Base-by-base conservation (phyloP, 148 eudicot genomes). In the Spergularia marina region DNA sequence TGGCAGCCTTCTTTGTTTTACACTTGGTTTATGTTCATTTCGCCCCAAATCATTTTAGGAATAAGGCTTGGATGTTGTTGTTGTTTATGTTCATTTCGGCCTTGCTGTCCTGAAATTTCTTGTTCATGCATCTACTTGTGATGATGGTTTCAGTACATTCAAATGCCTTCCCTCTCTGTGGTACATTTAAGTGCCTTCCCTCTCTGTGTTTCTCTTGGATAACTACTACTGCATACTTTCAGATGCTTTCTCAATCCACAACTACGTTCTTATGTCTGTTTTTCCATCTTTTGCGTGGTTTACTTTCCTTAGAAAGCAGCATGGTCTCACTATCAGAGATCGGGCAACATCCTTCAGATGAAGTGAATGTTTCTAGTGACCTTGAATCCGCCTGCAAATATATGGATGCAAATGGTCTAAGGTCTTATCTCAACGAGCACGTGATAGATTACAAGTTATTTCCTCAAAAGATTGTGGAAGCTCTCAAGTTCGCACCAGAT, bases 401-500 rank as follows among this genome's bases (percentile, higher is more conserved):
- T 18, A 78, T 78, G 81, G 67, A 78, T 47, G 77, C 71, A 56
- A 49, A 72, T 15, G 44, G 67, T 25, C 13, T 78, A 60, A 64
- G 72, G 36, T 64, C 65, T n/a, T 78, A 78, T 73, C 47, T 78
- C 15, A 39, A 49, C 4, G 21, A 65, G 12, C 77, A 78, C 54
- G 68, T 41, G 72, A 78, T 40, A 39, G 58, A 66, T 63, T 73
- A 68, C 53, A 58, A 44, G 13, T 17, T 73, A 21, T 65, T 47
- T 11, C 72, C 53, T 12, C 57, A 66, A 12, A 65, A 67, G 64
- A 12, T 71, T 71, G 40, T 71, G 7, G 70, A 53, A 53, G 62
- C 78, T 66, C 64, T 81, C 69, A 77, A 16, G 58, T 70, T 47
- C 49, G 81, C 84, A 54, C 49, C 77, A 17, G 81, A 83, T 70